Percentiles rank a stretch among this genome's conserved stretches.
Evolutionary conservation across 2,329 filamentous ascomycete species (phyloP).

Genomic region (Fusarium buharicum): DNA sequence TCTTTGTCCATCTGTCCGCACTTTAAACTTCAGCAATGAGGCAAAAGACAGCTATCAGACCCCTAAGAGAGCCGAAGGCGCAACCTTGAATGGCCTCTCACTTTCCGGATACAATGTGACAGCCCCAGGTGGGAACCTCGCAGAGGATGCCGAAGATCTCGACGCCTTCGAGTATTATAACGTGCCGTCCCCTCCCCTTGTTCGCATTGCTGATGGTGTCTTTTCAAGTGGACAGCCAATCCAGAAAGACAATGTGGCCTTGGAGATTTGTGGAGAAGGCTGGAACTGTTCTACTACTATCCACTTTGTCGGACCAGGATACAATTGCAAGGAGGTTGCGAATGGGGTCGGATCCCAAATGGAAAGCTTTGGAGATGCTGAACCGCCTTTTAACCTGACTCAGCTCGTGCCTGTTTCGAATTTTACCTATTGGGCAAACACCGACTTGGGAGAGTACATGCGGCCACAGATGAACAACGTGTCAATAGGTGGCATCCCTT

Average conservation of each 20-base stretch:
- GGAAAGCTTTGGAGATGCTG: constrained; percentile 6
- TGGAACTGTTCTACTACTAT: constrained; percentile 41
- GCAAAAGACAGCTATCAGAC: constrained; percentile 18
- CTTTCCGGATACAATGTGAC: constrained; percentile 35
- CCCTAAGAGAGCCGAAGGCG: neutral
- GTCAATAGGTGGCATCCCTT: neutral
- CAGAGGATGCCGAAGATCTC: neutral
- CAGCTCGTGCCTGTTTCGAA: constrained; percentile 24
- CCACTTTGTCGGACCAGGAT: constrained; percentile 37
- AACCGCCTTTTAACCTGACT: constrained; percentile 32
- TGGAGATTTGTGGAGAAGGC: constrained; percentile 24
- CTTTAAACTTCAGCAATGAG: constrained; percentile 39
- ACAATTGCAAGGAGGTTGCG: constrained; percentile 36
- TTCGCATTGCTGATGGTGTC: constrained; percentile 27
- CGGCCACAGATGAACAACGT: constrained; percentile 23
- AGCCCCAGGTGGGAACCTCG: constrained; percentile 7
- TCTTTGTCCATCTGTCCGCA: constrained; percentile 30
- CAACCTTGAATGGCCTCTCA: constrained; percentile 23
- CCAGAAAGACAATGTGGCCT: constrained; percentile 12
- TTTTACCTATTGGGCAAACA: constrained; percentile 25
- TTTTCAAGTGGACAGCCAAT: constrained; percentile 25
- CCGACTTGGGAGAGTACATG: constrained; percentile 31
- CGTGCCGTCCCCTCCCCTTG: neutral
- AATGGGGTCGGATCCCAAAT: constrained; percentile 5
- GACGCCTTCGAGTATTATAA: constrained; percentile 36